Percentiles rank a stretch among this genome's conserved stretches.
These are phyloP conservation scores for Aspergillus cavernicola DNA, from an alignment of 495 filamentous ascomycete genomes.

Conservation along the genomic window DNA sequence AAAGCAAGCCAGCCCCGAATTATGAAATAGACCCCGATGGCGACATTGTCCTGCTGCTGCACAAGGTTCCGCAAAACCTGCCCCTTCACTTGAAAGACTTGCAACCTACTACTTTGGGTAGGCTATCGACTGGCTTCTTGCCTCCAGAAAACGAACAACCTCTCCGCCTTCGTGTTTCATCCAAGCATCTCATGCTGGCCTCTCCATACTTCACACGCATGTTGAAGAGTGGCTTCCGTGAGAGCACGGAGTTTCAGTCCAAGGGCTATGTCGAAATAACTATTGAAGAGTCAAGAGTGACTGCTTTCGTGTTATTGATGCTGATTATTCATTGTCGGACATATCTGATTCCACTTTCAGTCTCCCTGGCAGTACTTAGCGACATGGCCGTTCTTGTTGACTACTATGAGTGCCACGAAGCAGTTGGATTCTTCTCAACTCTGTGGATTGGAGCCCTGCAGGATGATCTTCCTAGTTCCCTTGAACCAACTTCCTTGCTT, in stretches of 20 bases:
- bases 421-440: background rate
- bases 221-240: background rate
- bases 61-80: background rate
- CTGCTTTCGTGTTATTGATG: background rate
- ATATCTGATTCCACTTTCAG: background rate
- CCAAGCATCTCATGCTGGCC: constrained; percentile 3
- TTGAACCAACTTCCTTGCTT: no score
- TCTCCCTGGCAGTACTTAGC: background rate
- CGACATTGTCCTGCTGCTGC: background rate
- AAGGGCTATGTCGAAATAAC: background rate
- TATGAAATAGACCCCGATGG: background rate
- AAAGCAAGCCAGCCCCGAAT: no score
- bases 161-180: background rate
- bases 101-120: background rate
- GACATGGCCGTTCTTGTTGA: background rate
- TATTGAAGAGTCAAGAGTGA: background rate
- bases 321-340: background rate
- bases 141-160: background rate
- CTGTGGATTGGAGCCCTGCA: background rate
- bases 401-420: background rate
- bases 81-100: background rate
- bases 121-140: background rate
- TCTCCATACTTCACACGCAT: constrained; percentile 2
- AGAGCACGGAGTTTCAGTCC: background rate
- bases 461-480: background rate